Base-by-base conservation (phyloP, 1,139 yeast genomes). In the Barnettozyma hawaiiensis region DNA sequence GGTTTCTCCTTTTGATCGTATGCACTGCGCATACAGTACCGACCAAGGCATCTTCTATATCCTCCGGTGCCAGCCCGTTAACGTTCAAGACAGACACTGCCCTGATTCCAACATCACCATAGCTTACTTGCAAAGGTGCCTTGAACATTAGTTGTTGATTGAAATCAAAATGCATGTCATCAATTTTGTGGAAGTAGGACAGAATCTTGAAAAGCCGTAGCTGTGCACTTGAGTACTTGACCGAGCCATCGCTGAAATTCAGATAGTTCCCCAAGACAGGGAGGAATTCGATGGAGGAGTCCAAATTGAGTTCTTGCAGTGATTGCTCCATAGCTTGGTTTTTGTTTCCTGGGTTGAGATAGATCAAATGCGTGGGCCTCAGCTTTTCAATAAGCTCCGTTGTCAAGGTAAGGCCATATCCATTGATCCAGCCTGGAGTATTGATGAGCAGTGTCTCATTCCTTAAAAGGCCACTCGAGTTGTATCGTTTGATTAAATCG, bases 371-470 rank as follows among this genome's bases (percentile, higher is more conserved):
- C 1, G 81, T 71, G 0, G 94, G 86, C n/a, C 67, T 61, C 2
- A 76, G 60, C 9, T 62, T 49, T 1, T 57, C 49, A 2, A 82
- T 66, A 2, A 87, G 64, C 14, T 71, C 66, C 14, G 64, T 65
- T 18, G 86, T 66, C 9, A 90, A 63, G 43, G 81, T 82, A 29
- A 81, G 70, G 0, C 97, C 98, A 47, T 78, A 79, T 0, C 97
- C 97, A 61, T 85, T 85, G 21, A 89, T 75, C 97, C 97, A 90
- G 0, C 97, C 97, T 0, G 97, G 95, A 0, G 94, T 78, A 54
- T 90, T 90, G 4, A 90, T 71, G 2, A 92, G 61, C 11, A 89
- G 21, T 12, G 47, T 31, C 42, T 56, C 58, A 37, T 52, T 48
- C 52, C 45, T 34, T 51, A 49, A 18, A 42, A 48, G 41, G 41